These are phyloP conservation scores for Austroboletus novae-zelandiae DNA, from an alignment of 1,284 basidiomycete species.

Conservation along the genomic window DNA sequence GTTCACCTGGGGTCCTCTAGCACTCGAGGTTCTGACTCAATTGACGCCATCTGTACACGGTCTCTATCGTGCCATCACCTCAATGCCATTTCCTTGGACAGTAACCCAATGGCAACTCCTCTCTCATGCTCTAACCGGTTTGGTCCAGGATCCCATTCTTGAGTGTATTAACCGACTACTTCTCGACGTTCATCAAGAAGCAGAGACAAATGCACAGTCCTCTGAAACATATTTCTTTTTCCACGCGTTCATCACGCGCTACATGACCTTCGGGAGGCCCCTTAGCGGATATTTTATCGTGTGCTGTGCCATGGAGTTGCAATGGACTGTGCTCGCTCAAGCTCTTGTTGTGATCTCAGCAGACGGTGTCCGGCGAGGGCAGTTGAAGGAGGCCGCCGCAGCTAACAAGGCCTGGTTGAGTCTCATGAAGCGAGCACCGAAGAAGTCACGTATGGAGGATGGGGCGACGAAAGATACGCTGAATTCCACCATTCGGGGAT, in stretches of 20 bases:
- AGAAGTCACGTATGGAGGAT: constrained; percentile 34
- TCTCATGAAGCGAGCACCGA: constrained; percentile 53
- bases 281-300: constrained; percentile 86
- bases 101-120: constrained; percentile 64
- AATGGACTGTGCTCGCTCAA: constrained; percentile 83
- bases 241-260: constrained; percentile 74
- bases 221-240: constrained; percentile 47
- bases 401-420: constrained; percentile 79
- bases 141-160: constrained; percentile 61
- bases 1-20: constrained; percentile 36
- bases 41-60: constrained; percentile 84
- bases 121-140: constrained; percentile 49
- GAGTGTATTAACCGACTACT: constrained; percentile 69
- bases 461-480: constrained; percentile 45
- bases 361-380: constrained; percentile 30
- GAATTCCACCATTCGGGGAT: constrained; percentile 51
- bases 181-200: constrained; percentile 56
- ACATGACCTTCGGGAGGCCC: constrained; percentile 71
- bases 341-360: constrained; percentile 50
- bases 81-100: constrained; percentile 75
- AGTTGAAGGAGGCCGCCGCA: constrained; percentile 68
- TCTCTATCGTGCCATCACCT: constrained; percentile 81
- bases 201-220: constrained; percentile 35
- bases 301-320: constrained; percentile 80
- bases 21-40: constrained; percentile 70